Percentiles rank a stretch among this genome's conserved stretches.
Conservation (phyloP, 169 alveolate genomes). For the Theileria sp. region DNA sequence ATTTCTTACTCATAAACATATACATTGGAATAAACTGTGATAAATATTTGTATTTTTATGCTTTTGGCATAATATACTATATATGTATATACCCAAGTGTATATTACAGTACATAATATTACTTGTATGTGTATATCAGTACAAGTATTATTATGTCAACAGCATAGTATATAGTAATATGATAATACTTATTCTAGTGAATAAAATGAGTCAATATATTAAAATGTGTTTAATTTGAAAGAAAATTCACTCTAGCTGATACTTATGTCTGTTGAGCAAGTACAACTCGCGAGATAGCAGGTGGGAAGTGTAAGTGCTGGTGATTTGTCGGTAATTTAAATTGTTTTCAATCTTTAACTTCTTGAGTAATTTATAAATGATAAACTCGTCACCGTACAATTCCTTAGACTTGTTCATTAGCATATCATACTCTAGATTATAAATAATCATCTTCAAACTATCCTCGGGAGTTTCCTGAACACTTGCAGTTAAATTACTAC, state of each 20-base stretch:
- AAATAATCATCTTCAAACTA: conserved; percentile 13
- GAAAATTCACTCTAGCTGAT: not conserved
- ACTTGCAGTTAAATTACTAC: not conserved
- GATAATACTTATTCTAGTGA: too few relatives aligned
- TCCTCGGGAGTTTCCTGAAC: not conserved
- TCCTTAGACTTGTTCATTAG: conserved; percentile 56
- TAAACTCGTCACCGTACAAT: conserved; percentile 23
- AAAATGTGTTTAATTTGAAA: not conserved
- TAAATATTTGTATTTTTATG: too few relatives aligned
- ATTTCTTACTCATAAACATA: not conserved
- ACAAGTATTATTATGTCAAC: too few relatives aligned
- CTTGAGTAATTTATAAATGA: not conserved
- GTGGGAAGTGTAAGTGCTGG: conserved; percentile 37
- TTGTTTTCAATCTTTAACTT: not conserved
- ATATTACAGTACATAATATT: too few relatives aligned
- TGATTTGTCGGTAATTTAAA: not conserved
- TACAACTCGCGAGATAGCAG: conserved; percentile 23
- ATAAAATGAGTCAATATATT: conserved; percentile 21
- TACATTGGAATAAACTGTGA: too few relatives aligned
- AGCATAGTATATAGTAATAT: too few relatives aligned
- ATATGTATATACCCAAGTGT: too few relatives aligned
- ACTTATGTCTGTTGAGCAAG: not conserved
- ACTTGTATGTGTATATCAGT: too few relatives aligned
- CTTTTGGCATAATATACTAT: too few relatives aligned
- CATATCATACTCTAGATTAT: conserved; percentile 31